A percentile compares a stretch with the other conserved stretches of the same genome.
These are phyloP conservation scores for Candida anglica DNA, from an alignment of 805 yeast genomes.

Conservation along the genomic window DNA sequence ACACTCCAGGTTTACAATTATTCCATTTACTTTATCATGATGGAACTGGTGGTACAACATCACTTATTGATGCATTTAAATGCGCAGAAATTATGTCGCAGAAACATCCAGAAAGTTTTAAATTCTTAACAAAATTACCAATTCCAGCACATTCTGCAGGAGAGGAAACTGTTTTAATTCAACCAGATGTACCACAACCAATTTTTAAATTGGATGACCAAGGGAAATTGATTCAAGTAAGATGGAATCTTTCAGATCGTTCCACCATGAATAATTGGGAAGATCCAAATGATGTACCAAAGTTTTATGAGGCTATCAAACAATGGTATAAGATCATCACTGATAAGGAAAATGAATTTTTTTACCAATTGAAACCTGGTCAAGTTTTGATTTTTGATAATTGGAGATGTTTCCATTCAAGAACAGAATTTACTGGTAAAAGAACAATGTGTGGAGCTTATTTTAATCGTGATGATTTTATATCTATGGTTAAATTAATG, in stretches of 20 bases:
- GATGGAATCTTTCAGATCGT: conserved; percentile 72
- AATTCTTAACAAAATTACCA: conserved; percentile 44
- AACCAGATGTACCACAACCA: conserved; percentile 54
- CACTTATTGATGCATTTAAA: conserved; percentile 62
- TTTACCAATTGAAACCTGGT: conserved; percentile 59
- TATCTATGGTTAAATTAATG: conserved; percentile 38
- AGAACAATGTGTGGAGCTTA: conserved; percentile 74
- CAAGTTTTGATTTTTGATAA: conserved; percentile 66
- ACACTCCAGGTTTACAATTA: conserved; percentile 67
- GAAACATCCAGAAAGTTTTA: conserved; percentile 47
- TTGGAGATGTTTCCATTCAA: conserved; percentile 69
- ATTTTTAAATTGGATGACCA: conserved; percentile 50
- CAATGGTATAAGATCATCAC: conserved; percentile 53
- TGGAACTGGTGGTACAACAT: conserved; percentile 64
- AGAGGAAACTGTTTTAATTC: conserved; percentile 57
- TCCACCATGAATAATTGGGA: conserved; percentile 52
- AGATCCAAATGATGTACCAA: conserved; percentile 46
- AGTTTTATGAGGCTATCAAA: conserved; percentile 54
- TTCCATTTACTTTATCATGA: conserved; percentile 64
- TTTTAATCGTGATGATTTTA: conserved; percentile 63
- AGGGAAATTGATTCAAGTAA: conserved; percentile 54
- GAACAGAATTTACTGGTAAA: conserved; percentile 63
- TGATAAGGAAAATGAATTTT: conserved; percentile 46
- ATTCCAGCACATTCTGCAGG: conserved; percentile 77
- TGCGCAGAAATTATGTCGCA: conserved; percentile 49